phyloP scores from a whole-genome alignment of 306 rosid species.

The Heteromeles arbutifolia region DNA sequence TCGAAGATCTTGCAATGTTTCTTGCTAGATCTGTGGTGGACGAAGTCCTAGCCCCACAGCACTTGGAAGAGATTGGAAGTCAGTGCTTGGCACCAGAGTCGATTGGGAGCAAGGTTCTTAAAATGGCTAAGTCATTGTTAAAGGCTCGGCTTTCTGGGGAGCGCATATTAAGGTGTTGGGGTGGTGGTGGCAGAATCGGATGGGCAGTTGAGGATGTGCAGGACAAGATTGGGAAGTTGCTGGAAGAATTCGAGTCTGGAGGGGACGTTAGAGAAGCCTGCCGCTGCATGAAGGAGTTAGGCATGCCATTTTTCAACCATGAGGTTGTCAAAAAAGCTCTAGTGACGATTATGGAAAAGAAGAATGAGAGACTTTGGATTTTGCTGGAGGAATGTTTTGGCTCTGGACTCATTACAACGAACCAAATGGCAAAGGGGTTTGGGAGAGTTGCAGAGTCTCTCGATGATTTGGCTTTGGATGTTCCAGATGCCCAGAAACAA shows the following conservation, averaged over 20 bases:
- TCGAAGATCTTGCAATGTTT: constrained; percentile 75
- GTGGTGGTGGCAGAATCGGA: constrained; percentile 64
- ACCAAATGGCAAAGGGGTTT: constrained; percentile 65
- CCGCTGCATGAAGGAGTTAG: constrained; percentile 57
- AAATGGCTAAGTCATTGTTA: constrained; percentile 55
- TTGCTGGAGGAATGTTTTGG: constrained; percentile 52
- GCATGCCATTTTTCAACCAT: constrained; percentile 74
- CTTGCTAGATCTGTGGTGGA: constrained; percentile 63
- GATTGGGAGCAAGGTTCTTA: constrained; percentile 46
- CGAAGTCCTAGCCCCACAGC: constrained; percentile 61
- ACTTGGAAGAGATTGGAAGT: constrained; percentile 62
- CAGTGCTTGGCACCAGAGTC: constrained; percentile 34
- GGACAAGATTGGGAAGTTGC: constrained; percentile 57
- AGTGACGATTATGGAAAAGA: constrained; percentile 48
- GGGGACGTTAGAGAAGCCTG: constrained; percentile 56
- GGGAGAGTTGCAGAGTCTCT: constrained; percentile 59
- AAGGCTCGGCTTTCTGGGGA: constrained; percentile 62
- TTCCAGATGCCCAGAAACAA: constrained; percentile 59
- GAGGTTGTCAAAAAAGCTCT: constrained; percentile 63
- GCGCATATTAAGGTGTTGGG: constrained; percentile 69
- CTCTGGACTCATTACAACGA: constrained; percentile 54
- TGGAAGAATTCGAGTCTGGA: constrained; percentile 63
- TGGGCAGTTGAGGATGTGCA: constrained; percentile 69
- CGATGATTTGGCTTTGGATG: constrained; percentile 72
- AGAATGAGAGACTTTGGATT: constrained; percentile 58